These are phyloP conservation scores for Radiomyces spectabilis DNA, from an alignment of 192 early-diverging fungal genomes.

Conservation along the genomic window DNA sequence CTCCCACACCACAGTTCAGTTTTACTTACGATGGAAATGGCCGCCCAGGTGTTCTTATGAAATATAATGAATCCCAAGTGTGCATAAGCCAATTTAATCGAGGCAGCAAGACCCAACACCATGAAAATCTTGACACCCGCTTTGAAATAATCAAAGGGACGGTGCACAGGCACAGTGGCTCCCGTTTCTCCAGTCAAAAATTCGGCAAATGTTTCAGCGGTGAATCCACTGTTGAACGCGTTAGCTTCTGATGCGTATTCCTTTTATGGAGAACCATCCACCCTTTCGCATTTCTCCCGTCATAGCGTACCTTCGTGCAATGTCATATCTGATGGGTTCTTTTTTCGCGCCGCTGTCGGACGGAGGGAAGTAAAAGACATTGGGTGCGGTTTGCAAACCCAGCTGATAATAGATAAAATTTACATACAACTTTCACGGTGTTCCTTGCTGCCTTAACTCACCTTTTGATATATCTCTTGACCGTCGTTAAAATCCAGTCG, in stretches of 20 bases:
- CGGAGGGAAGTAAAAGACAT: constrained; percentile 58
- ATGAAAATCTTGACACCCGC: constrained; percentile 32
- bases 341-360: constrained; percentile 38
- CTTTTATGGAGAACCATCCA: too few species aligned
- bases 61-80: constrained; percentile 35
- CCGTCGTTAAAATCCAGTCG: constrained; percentile 59
- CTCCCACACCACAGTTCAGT: too few species aligned
- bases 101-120: constrained; percentile 17
- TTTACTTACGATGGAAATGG: constrained; percentile 41
- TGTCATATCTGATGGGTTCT: constrained; percentile 52
- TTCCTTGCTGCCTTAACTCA: constrained; percentile 15
- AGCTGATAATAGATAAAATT: constrained; percentile 28
- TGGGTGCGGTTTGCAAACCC: constrained; percentile 50
- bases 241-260: not conserved
- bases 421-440: not conserved
- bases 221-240: constrained; percentile 39
- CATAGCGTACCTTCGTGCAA: constrained; percentile 44
- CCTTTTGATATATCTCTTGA: constrained; percentile 54
- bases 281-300: too few species aligned
- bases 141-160: constrained; percentile 51
- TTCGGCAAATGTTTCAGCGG: constrained; percentile 55
- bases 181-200: constrained; percentile 42
- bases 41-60: constrained; percentile 52
- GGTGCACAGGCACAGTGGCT: constrained; percentile 22
- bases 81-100: constrained; percentile 33